Base-by-base conservation (phyloP, 305 asterid species). In the Solanum hybrid region DNA sequence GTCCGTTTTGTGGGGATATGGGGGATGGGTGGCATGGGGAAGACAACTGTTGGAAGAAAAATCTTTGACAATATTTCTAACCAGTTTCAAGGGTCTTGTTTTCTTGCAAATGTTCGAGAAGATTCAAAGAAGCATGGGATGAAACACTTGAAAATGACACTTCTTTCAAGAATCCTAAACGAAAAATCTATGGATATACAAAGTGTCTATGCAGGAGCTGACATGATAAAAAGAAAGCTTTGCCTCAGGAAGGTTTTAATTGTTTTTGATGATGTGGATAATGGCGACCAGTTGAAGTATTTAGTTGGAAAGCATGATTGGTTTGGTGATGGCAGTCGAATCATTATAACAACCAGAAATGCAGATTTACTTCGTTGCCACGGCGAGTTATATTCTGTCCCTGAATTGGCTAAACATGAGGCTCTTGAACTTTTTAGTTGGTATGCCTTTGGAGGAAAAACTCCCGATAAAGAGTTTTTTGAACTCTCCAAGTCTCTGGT, bases 211-310 rank as follows among this genome's bases (percentile, higher is more conserved):
- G 38, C 2, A 35, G 38, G 38, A 35, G 78, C 37, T 10, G 51
- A 75, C 37, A 75, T 31, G 38, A 87, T 87, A 7, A 36, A 72
- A 75, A 32, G 78, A 27, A 75, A 29, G 82, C 42, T 87, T 42
- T 40, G 66, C 11, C 32, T 6, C n/a, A 73, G 51, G 66, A 88
- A 76, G 60, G 89, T 88, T 42, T 46, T 88, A 40, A 37, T 77
- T 46, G 64, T 88, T 56, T 38, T 88, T n/a, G 90, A 88, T 88
- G 87, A 88, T 22, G 90, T 88, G 26, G 86, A 76, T 5, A 9
- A 46, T 11, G 22, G 3, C 0, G 8, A 88, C n/a, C 90, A 88
- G 24, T 77, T 88, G 73, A 20, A 51, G 7, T 56, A 17, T 16
- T 38, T 88, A 32, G n/a, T n/a, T n/a, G n/a, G n/a, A n/a, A n/a